Conservation (phyloP, 441 rosid genomes). For the Adansonia rubrostipa region DNA sequence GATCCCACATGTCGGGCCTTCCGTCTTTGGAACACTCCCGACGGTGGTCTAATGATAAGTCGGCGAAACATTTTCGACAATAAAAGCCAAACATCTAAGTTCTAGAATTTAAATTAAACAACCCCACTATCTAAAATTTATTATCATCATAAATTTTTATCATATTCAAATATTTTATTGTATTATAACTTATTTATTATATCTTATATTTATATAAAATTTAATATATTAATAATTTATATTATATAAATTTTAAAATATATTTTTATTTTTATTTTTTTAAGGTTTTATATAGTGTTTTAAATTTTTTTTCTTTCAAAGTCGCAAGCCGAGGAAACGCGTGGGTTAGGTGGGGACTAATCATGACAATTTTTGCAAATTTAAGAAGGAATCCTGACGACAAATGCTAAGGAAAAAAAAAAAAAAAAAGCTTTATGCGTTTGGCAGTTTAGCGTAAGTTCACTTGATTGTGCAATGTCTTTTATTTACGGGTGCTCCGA, state of each 20-base stretch:
- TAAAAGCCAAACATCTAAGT: not conserved
- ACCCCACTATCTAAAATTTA: not conserved
- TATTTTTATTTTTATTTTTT: no score
- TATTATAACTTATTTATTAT: no score
- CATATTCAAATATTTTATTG: no score
- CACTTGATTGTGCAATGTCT: slow-evolving; percentile 7
- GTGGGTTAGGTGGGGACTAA: not conserved
- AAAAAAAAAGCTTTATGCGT: not conserved
- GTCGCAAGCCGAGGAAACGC: slow-evolving; percentile 4
- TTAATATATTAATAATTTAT: no score
- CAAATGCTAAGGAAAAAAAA: slow-evolving; percentile 2
- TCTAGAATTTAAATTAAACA: not conserved
- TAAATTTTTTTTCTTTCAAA: no score
- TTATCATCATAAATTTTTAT: no score
- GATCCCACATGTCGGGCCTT: slow-evolving; percentile 27
- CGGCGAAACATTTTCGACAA: not conserved
- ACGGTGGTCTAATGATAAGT: slow-evolving; percentile 5
- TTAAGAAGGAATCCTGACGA: not conserved
- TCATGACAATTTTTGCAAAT: not conserved
- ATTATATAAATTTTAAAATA: no score
- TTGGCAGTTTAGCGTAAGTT: not conserved
- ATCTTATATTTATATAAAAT: no score
- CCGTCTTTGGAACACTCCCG: not conserved
- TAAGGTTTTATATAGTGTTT: no score
- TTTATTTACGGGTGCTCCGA: slow-evolving; percentile 4